Evolutionary conservation across 495 filamentous ascomycete species (phyloP).

Genomic region (Penicillium paxilli): DNA sequence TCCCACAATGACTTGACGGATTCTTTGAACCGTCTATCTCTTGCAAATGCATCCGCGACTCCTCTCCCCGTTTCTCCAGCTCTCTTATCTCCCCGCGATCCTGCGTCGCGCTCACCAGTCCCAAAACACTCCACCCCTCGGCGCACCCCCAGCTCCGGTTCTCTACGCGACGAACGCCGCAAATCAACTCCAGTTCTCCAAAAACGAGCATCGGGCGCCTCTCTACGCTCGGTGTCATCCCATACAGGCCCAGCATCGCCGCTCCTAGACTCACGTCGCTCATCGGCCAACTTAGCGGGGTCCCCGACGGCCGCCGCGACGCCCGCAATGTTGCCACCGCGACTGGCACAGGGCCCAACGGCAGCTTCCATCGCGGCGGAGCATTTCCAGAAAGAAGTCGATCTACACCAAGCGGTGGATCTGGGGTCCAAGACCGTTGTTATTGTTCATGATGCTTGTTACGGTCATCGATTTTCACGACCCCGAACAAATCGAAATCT

Average conservation of each 20-base stretch:
- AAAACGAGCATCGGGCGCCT: conserved; percentile 46
- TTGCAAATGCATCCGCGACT: conserved; percentile 43
- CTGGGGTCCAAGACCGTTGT: conserved; percentile 68
- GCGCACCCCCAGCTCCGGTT: conserved; percentile 52
- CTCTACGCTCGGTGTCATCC: conserved; percentile 38
- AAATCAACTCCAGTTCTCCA: conserved; percentile 43
- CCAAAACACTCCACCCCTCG: conserved; percentile 34
- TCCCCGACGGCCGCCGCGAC: conserved; percentile 33
- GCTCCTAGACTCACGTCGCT: conserved; percentile 39
- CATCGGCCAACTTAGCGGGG: conserved; percentile 46
- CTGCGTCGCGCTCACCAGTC: conserved; percentile 22
- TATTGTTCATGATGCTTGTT: conserved; percentile 88
- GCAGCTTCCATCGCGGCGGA: conserved; percentile 67
- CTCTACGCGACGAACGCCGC: conserved; percentile 50
- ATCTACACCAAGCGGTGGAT: conserved; percentile 55
- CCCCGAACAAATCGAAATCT: conserved; percentile 67
- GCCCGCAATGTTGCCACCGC: conserved; percentile 22
- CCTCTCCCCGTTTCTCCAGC: conserved; percentile 47
- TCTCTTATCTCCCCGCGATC: conserved; percentile 32
- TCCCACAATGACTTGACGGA: conserved; percentile 30
- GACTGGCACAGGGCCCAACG: conserved; percentile 45
- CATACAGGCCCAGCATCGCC: conserved; percentile 34
- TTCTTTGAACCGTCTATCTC: conserved; percentile 48
- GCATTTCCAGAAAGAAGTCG: conserved; percentile 69
- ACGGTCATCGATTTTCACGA: conserved; percentile 85